Evolutionary conservation across 1,284 basidiomycete genomes (phyloP).

Genomic region (Sanghuangporus baumii): DNA sequence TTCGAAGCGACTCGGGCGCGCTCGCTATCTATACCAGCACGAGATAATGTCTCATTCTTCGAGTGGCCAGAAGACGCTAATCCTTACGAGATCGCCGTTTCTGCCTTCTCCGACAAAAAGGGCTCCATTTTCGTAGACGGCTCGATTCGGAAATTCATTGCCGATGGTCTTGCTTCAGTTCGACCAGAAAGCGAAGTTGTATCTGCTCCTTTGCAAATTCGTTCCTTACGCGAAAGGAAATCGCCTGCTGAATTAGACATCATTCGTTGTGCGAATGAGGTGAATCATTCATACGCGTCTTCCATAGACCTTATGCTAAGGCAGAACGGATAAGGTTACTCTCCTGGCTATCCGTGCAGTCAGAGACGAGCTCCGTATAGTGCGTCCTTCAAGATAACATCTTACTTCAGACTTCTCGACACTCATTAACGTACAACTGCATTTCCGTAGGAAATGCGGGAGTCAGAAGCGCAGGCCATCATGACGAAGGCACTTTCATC

Average conservation of each 20-base stretch:
- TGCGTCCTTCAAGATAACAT: not conserved
- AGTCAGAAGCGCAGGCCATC: slow-evolving; percentile 37
- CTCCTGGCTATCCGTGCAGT: slow-evolving; percentile 68
- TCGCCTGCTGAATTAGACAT: slow-evolving; percentile 65
- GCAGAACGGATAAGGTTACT: slow-evolving; percentile 49
- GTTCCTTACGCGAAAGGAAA: slow-evolving; percentile 67
- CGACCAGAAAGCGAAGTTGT: slow-evolving; percentile 31
- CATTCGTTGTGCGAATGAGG: slow-evolving; percentile 77
- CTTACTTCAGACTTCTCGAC: not conserved
- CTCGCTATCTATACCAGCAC: slow-evolving; percentile 46
- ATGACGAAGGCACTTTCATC: slow-evolving; percentile 54
- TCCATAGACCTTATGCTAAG: not conserved
- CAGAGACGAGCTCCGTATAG: slow-evolving; percentile 55
- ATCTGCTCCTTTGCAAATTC: slow-evolving; percentile 50
- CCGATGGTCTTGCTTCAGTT: slow-evolving; percentile 37
- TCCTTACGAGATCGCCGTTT: slow-evolving; percentile 54
- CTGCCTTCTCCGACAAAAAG: slow-evolving; percentile 19
- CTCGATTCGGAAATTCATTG: slow-evolving; percentile 30
- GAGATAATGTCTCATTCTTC: slow-evolving; percentile 42
- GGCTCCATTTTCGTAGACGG: slow-evolving; percentile 55
- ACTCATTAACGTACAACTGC: not conserved
- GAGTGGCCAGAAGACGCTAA: slow-evolving; percentile 72
- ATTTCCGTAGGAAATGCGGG: slow-evolving; percentile 46
- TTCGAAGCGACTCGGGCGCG: slow-evolving; percentile 75
- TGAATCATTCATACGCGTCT: slow-evolving; percentile 27